Conservation (phyloP, 2,329 filamentous ascomycete species). For the Elsinoe perseae region DNA sequence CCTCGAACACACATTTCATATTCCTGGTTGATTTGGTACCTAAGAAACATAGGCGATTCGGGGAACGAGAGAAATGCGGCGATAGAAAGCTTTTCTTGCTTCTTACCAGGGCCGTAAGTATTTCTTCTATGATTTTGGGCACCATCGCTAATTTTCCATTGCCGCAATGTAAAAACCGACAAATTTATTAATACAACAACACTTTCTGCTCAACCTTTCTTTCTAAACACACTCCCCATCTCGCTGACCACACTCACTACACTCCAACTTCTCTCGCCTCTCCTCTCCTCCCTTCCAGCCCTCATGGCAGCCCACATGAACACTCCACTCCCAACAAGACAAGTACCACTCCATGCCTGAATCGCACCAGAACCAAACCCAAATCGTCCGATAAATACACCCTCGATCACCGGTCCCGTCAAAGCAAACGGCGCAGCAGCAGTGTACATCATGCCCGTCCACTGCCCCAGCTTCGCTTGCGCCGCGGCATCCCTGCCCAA, state of each 20-base stretch:
- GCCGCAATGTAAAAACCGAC: neutral
- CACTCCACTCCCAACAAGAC: slow-evolving; percentile 33
- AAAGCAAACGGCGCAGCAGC: slow-evolving; percentile 39
- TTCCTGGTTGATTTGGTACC: too few species aligned
- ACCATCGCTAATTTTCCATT: neutral
- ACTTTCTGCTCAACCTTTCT: neutral
- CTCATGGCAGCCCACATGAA: slow-evolving; percentile 34
- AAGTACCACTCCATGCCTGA: slow-evolving; percentile 41
- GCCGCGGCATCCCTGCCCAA: slow-evolving; percentile 28
- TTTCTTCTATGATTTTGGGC: neutral
- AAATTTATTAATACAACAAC: neutral
- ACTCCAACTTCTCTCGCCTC: slow-evolving; percentile 16
- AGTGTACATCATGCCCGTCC: slow-evolving; percentile 48
- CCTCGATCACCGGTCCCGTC: slow-evolving; percentile 41
- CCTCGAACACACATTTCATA: too few species aligned
- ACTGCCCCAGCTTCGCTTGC: slow-evolving; percentile 41
- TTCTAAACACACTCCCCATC: neutral
- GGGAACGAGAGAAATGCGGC: too few species aligned
- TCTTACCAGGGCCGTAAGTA: too few species aligned
- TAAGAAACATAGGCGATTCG: too few species aligned
- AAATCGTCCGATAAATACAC: slow-evolving; percentile 37
- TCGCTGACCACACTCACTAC: neutral
- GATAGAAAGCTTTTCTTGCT: too few species aligned
- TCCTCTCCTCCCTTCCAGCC: slow-evolving; percentile 17
- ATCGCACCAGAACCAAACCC: slow-evolving; percentile 37